Conservation (phyloP, 257 asterid genomes). For the Nicotiana knightiana region DNA sequence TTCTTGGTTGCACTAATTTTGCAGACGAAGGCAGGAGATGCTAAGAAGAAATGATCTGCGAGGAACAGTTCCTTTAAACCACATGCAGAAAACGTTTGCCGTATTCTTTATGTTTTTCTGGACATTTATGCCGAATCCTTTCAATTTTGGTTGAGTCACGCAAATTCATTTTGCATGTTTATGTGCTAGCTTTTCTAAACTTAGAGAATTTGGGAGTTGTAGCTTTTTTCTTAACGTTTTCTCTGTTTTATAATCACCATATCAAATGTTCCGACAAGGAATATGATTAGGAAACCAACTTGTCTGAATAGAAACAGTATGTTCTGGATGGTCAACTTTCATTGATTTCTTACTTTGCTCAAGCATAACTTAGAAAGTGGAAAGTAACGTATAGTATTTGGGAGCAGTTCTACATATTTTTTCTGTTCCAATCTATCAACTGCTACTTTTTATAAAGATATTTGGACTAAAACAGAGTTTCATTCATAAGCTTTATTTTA, state of each 20-base stretch:
- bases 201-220: background rate
- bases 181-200: background rate
- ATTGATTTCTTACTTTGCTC: background rate
- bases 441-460: background rate
- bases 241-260: background rate
- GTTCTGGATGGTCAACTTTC: background rate
- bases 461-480: no score
- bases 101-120: background rate
- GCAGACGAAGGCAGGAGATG: constrained; percentile 38
- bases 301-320: background rate
- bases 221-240: background rate
- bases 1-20: background rate
- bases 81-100: background rate
- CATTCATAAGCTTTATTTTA: no score
- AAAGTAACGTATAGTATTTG: background rate
- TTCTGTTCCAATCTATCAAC: background rate
- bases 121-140: background rate
- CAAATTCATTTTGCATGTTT: background rate
- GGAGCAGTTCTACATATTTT: background rate
- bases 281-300: background rate
- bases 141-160: background rate
- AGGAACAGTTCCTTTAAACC: background rate
- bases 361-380: background rate
- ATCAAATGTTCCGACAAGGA: background rate
- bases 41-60: constrained; percentile 15